phyloP scores from a whole-genome alignment of 2,329 filamentous ascomycete species.

The Microascus cirrosus region DNA sequence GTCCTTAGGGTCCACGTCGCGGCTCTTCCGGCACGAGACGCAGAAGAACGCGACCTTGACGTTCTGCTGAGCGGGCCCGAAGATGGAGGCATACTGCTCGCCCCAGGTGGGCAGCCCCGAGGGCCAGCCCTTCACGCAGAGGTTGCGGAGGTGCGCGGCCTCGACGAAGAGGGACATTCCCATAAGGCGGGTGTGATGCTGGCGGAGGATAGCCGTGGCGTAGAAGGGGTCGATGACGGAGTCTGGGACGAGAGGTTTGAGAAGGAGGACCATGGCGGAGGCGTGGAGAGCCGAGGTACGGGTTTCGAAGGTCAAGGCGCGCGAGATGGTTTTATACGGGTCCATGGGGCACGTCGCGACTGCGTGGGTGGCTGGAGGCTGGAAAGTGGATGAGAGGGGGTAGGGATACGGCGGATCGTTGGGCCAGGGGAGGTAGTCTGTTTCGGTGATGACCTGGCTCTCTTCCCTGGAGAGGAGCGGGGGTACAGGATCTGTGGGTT shows the following conservation, averaged over 20 bases:
- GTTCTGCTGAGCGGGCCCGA: conserved; percentile 40
- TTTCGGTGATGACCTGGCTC: conserved; percentile 2
- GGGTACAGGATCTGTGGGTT: conserved; percentile 6
- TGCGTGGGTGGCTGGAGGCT: not conserved
- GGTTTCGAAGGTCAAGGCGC: conserved; percentile 44
- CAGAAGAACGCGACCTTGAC: conserved; percentile 44
- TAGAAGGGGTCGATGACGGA: conserved; percentile 43
- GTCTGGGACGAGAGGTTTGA: conserved; percentile 44
- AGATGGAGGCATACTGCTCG: conserved; percentile 42
- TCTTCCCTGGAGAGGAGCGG: conserved; percentile 12
- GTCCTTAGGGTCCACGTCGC: conserved; percentile 29
- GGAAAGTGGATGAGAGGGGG: conserved; percentile 27
- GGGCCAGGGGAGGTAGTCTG: conserved; percentile 12
- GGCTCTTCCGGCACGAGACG: conserved; percentile 42
- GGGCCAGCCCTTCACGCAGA: conserved; percentile 48
- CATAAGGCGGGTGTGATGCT: conserved; percentile 50
- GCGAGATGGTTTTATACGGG: conserved; percentile 40
- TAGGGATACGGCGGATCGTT: conserved; percentile 48
- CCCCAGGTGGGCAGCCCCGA: conserved; percentile 39
- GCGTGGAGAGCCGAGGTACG: conserved; percentile 46
- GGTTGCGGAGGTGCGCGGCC: conserved; percentile 48
- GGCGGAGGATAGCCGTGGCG: conserved; percentile 43
- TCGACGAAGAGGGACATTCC: conserved; percentile 48
- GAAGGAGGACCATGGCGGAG: conserved; percentile 47
- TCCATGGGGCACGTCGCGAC: conserved; percentile 31